Conservation (phyloP, 2,329 filamentous ascomycete genomes). For the Talaromyces sp. region DNA sequence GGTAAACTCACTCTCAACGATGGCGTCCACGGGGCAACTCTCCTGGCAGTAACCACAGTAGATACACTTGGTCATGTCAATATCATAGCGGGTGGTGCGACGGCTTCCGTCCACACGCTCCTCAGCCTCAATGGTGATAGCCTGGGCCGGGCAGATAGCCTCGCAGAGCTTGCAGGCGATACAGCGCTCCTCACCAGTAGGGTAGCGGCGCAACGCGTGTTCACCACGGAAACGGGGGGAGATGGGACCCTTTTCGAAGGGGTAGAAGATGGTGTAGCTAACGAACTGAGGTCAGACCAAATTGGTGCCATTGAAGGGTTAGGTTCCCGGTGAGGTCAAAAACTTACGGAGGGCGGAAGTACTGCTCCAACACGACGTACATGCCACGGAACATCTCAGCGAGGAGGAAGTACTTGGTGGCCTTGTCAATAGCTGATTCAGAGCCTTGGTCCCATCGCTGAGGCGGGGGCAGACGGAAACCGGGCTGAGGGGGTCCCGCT, state of each 20-base stretch:
- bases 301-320: slow-evolving; percentile 6
- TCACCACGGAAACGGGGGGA: slow-evolving; percentile 97
- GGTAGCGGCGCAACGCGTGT: slow-evolving; percentile 93
- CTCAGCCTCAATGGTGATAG: slow-evolving; percentile 98
- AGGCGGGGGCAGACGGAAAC: slow-evolving; percentile 75
- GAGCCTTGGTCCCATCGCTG: slow-evolving; percentile 79
- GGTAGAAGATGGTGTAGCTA: slow-evolving; percentile 98
- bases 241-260: slow-evolving; percentile 98
- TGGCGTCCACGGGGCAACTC: slow-evolving; percentile 97
- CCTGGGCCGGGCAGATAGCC: slow-evolving; percentile 95
- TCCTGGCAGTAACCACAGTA: slow-evolving; percentile 99
- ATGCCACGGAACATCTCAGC: slow-evolving; percentile 96
- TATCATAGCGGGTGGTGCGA: slow-evolving; percentile 95
- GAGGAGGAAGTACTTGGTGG: slow-evolving; percentile 93
- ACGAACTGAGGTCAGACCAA: slow-evolving; percentile 4
- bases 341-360: slow-evolving; percentile 94
- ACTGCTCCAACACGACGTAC: slow-evolving; percentile 97
- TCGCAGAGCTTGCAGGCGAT: slow-evolving; percentile 99
- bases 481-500: slow-evolving; percentile 73
- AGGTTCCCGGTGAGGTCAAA: slow-evolving; percentile 1
- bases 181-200: slow-evolving; percentile 96
- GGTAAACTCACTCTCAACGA: slow-evolving; percentile 66
- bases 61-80: slow-evolving; percentile 99
- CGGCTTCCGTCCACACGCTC: slow-evolving; percentile 95
- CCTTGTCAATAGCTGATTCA: slow-evolving; percentile 77